Percentiles rank a stretch among this genome's conserved stretches.
phyloP scores from a whole-genome alignment of 192 early-diverging fungal species.

The Entomortierella parvispora region DNA sequence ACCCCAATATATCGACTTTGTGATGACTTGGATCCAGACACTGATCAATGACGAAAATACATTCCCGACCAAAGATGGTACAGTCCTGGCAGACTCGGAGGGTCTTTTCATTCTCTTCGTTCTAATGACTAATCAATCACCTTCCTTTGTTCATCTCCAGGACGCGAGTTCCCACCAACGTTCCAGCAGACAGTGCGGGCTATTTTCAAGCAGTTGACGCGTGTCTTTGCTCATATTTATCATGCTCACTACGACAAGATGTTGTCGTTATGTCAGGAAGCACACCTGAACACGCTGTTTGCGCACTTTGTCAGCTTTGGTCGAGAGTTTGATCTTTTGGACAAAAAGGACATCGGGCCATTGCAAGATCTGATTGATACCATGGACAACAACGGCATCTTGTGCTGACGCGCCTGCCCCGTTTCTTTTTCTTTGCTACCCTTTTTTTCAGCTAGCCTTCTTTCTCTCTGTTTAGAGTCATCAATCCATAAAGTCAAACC shows the following conservation, averaged over 20 bases:
- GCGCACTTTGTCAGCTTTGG: conserved; percentile 95
- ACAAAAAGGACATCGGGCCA: conserved; percentile 89
- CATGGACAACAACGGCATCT: conserved; percentile 52
- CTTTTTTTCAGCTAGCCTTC: too few relatives aligned
- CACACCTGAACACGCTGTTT: conserved; percentile 96
- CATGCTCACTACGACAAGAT: conserved; percentile 90
- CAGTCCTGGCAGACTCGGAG: not conserved
- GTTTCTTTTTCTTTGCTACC: too few relatives aligned
- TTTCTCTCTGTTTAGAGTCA: too few relatives aligned
- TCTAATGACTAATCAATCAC: not conserved
- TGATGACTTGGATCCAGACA: conserved; percentile 87
- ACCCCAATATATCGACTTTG: conserved; percentile 96
- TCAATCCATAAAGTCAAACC: too few relatives aligned
- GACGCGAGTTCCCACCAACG: conserved; percentile 86
- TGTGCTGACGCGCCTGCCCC: conserved; percentile 17
- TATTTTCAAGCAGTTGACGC: conserved; percentile 88
- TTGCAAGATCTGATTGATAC: conserved; percentile 79
- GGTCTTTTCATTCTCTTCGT: conserved; percentile 2
- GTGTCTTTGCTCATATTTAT: conserved; percentile 95
- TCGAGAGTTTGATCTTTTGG: conserved; percentile 92
- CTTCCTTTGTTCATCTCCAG: conserved; percentile 36
- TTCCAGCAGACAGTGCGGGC: conserved; percentile 72
- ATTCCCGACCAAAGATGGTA: conserved; percentile 95
- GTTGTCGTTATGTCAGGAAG: conserved; percentile 82
- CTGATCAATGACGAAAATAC: conserved; percentile 88